Conservation (phyloP, 805 yeast species). For the Zygosaccharomyces lentus region DNA sequence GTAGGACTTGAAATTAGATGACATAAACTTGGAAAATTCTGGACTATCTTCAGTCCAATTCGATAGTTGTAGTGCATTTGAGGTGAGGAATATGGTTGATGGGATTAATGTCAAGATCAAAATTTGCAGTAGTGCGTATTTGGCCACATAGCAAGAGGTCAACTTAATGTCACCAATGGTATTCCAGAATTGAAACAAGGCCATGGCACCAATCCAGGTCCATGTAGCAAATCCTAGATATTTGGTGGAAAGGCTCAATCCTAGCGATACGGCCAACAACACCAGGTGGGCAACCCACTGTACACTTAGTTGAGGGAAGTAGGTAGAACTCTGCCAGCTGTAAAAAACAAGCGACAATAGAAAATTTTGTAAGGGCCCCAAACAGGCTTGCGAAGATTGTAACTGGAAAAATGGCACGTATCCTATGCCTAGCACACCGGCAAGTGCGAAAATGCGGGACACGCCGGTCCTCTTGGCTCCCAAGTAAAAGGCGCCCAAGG, state of each 20-base stretch:
- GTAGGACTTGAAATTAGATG: conserved; percentile 64
- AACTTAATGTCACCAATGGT: conserved; percentile 63
- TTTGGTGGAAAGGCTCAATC: conserved; percentile 56
- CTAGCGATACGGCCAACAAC: conserved; percentile 50
- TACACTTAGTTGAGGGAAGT: conserved; percentile 41
- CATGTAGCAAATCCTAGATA: conserved; percentile 67
- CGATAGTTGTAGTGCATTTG: conserved; percentile 49
- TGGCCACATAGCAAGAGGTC: conserved; percentile 35
- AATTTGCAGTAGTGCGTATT: conserved; percentile 41
- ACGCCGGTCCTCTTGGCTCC: conserved; percentile 30
- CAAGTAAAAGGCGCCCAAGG: conserved; percentile 19
- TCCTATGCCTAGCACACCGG: conserved; percentile 29
- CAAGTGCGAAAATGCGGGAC: conserved; percentile 40
- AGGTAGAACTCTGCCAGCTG: conserved; percentile 47
- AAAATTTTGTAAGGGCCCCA: conserved; percentile 44
- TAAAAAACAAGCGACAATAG: conserved; percentile 47
- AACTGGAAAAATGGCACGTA: conserved; percentile 18
- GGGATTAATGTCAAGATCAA: conserved; percentile 52
- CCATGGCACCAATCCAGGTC: conserved; percentile 53
- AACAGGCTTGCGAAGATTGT: conserved; percentile 14
- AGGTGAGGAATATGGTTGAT: conserved; percentile 47
- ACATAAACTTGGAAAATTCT: conserved; percentile 41
- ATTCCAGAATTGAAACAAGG: conserved; percentile 57
- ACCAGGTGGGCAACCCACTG: conserved; percentile 52
- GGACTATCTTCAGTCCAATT: conserved; percentile 17